Conservation (phyloP, 805 yeast genomes). For the Metschnikowia lochheadii region DNA sequence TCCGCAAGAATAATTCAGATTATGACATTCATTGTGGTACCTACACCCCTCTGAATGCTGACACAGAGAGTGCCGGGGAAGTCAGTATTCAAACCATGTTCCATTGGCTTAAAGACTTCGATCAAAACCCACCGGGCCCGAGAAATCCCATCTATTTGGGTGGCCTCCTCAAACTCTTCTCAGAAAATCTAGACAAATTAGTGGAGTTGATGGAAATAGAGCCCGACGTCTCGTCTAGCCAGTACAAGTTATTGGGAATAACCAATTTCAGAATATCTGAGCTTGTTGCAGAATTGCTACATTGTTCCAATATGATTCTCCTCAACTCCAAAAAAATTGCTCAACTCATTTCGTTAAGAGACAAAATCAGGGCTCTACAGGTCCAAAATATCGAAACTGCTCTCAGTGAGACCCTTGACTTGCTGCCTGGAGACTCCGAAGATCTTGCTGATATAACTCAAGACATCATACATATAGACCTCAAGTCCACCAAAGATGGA, state of each 20-base stretch:
- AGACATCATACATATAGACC: conserved; percentile 1
- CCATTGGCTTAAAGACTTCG: conserved; percentile 47
- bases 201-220: conserved; percentile 46
- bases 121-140: conserved; percentile 87
- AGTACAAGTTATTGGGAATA: conserved; percentile 66
- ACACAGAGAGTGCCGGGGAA: conserved; percentile 30
- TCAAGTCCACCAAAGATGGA: background rate
- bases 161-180: conserved; percentile 71
- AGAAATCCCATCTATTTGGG: conserved; percentile 94
- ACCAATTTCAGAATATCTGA: conserved; percentile 89
- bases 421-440: background rate
- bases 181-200: conserved; percentile 69
- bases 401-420: conserved; percentile 23
- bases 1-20: conserved; percentile 93
- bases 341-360: conserved; percentile 63
- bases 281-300: conserved; percentile 87
- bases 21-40: conserved; percentile 87
- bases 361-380: conserved; percentile 49
- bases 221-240: conserved; percentile 20
- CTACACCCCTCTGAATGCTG: conserved; percentile 54
- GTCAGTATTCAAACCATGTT: conserved; percentile 40
- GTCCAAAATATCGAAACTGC: conserved; percentile 44
- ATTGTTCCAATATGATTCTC: conserved; percentile 95
- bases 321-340: conserved; percentile 76
- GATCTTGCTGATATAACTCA: background rate